Evolutionary conservation across 192 early-diverging fungal species (phyloP), one percentile per base, ranked within the genome.

Genomic region (Mortierella hygrophila): DNA sequence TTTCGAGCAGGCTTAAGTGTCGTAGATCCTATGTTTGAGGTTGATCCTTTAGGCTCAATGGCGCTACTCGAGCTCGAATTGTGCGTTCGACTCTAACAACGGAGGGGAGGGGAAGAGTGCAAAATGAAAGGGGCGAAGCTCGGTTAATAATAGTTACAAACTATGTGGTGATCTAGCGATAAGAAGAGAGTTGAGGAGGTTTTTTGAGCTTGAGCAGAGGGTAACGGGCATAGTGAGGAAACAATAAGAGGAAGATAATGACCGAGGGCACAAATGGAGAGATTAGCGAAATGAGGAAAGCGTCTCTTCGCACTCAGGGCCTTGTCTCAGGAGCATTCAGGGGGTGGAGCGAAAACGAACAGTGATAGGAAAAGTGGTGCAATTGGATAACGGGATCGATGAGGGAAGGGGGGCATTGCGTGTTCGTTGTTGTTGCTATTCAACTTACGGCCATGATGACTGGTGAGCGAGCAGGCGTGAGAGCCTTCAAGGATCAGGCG

Each of bases 1-100:
- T 60, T 77, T 38, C 75, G 79, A n/a, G 74, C 47, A 38, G 76
- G 70, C 40, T 74, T 82, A 6, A 60, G 54, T 73, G 41, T 73
- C 49, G 75, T 23, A 55, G 41, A 54, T 35, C 47, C 52, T 21
- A 3, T 6, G 32, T 55, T 32, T 73, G 26, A 68, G 46, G 72
- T 23, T 40, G 54, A 71, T 18, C 46, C 42, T 60, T 76, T 72
- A 15, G 42, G 23, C 49, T 74, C 60, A 41, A 41, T 0, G 70
- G 40, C 54, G 20, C 41, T 54, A 60, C 40, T 44, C 7, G 73
- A 42, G 70, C 69, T 75, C 46, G 68, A 44, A 29, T 18, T 46
- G 5, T 26, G n/a, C 42, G 40, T 29, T 20, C 35, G 68, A 40
- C 35, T 81, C 60, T 68, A 38, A 26, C 4, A 77, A 26, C 0